Conservation (phyloP, 768 basidiomycete species). For the Suillus occidentalis region DNA sequence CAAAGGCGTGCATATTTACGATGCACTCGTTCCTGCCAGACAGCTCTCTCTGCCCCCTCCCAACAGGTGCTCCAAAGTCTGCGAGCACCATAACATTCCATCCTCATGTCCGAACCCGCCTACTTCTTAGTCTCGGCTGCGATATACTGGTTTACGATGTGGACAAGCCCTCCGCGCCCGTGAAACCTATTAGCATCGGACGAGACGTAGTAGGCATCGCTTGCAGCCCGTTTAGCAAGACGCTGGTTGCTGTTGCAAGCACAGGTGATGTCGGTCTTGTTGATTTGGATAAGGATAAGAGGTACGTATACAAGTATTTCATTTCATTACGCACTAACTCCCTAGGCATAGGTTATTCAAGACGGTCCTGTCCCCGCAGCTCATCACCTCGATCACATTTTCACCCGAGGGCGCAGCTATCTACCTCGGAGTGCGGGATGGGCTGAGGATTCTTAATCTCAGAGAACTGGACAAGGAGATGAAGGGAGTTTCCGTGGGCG, state of each 20-base stretch:
- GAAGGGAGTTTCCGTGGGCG: constrained; percentile 51
- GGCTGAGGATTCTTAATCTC: constrained; percentile 63
- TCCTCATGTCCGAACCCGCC: constrained; percentile 56
- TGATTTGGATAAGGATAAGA: constrained; percentile 75
- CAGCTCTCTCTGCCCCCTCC: constrained; percentile 53
- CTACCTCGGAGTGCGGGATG: constrained; percentile 63
- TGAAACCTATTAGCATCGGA: constrained; percentile 44
- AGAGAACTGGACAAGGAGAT: constrained; percentile 68
- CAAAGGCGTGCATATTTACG: constrained; percentile 56
- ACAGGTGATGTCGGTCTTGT: constrained; percentile 57
- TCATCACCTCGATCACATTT: constrained; percentile 62
- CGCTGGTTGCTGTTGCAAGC: constrained; percentile 57
- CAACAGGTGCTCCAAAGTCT: constrained; percentile 30
- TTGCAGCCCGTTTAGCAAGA: constrained; percentile 77
- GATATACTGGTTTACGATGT: constrained; percentile 65
- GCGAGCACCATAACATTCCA: constrained; percentile 60
- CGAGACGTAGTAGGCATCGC: constrained; percentile 57
- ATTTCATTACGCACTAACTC: constrained; percentile 5
- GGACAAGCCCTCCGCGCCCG: constrained; percentile 53
- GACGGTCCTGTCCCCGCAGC: constrained; percentile 50
- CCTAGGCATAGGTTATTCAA: constrained; percentile 51
- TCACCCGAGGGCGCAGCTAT: constrained; percentile 68
- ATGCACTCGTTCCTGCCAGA: constrained; percentile 49
- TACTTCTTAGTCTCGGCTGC: constrained; percentile 54
- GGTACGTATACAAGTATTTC: constrained; percentile 38